Evolutionary conservation across 257 asterid species (phyloP), one percentile per base, ranked within the genome.

Genomic region (Petrea volubilis): DNA sequence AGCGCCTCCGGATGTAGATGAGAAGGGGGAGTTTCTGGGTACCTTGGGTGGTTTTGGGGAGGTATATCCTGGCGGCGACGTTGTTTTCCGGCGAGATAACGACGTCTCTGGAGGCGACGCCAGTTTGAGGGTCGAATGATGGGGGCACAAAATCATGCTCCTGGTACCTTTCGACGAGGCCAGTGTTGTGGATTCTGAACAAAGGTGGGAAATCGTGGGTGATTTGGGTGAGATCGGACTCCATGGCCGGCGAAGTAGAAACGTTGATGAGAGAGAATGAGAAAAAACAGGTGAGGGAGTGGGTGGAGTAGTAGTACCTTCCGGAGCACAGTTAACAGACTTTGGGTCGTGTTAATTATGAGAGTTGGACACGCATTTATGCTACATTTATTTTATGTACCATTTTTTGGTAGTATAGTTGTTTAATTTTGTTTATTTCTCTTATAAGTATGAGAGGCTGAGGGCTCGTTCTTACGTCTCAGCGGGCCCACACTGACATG

Each of bases 1-100:
- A 3, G 60, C 98, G 40, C 97, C 98, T 36, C 98, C 98, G 98
- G 80, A 76, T 8, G 86, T 90, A 89, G 66, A 90, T 46, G 56
- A 90, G 47, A 57, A 93, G 78, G 15, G 96, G 96, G 7, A 83
- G 86, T 31, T 81, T 80, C 12, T 52, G 67, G 23, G 33, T 76
- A 2, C 74, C 27, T 0, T n/a, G 17, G 71, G 79, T 4, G 46
- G 78, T 44, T 21, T 60, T 67, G 25, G 96, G 95, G 67, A 84
- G 90, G 90, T 51, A 90, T 14, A 92, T 25, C 8, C 98, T 70
- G 34, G 80, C 88, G 1, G 84, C 73, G 2, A 85, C 81, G 7
- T 62, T 56, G 67, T 53, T 66, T 18, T 79, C 85, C 18, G 90
- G 88, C 61, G 85, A 75, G 60, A 88, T 34, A 33, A 59, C 44